Conservation (phyloP, 2,329 filamentous ascomycete genomes). For the Aspergillus bombycis region DNA sequence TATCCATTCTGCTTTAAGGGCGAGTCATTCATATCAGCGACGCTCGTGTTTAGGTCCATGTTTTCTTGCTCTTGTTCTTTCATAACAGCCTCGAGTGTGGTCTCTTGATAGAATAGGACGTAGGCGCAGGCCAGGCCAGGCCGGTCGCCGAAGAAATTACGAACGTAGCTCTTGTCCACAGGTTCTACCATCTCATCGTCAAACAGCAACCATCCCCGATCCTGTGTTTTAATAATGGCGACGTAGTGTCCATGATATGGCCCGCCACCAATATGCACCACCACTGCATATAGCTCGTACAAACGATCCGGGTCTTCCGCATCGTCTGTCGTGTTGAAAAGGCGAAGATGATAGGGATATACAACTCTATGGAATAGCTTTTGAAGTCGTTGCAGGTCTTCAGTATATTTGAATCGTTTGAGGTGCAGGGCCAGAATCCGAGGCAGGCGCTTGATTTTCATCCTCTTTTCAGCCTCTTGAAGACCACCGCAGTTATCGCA, state of each 20-base stretch:
- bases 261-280: constrained; percentile 95
- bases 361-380: constrained; percentile 97
- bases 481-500: constrained; percentile 96
- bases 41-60: constrained; percentile 40
- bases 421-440: constrained; percentile 89
- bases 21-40: constrained; percentile 52
- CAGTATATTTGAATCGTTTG: constrained; percentile 98
- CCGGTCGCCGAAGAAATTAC: constrained; percentile 95
- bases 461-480: constrained; percentile 96
- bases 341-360: constrained; percentile 92
- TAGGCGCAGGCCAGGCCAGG: constrained; percentile 92
- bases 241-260: constrained; percentile 98
- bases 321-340: constrained; percentile 97
- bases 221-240: constrained; percentile 95
- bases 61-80: constrained; percentile 85
- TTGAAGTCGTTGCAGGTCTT: constrained; percentile 88
- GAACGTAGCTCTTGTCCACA: constrained; percentile 93
- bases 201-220: constrained; percentile 93
- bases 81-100: constrained; percentile 66
- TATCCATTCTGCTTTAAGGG: constrained; percentile 36
- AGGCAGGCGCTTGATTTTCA: constrained; percentile 96
- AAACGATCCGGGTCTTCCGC: constrained; percentile 89
- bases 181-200: constrained; percentile 99
- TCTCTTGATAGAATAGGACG: constrained; percentile 97
- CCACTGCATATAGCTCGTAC: constrained; percentile 95